Evolutionary conservation across 129 eudicot species (phyloP), one percentile per base, ranked within the genome.

Genomic region (Logfia minima): DNA sequence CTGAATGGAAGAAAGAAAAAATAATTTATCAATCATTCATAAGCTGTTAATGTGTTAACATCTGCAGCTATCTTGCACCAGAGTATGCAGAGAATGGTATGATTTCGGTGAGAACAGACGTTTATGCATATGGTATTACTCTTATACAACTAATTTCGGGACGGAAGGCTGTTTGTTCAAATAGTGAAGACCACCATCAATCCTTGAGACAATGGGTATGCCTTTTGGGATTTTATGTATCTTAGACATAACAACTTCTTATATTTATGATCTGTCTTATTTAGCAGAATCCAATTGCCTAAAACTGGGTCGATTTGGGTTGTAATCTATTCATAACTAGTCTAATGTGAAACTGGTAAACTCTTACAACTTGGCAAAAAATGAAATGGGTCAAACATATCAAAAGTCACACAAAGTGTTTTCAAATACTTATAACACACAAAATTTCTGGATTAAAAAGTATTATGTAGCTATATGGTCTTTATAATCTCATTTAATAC

Each of bases 141-240:
- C 84, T 91, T 60, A 79, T 91, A 75, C 97, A 91, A 80, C 77
- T 91, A 52, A 91, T 91, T 72, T 91, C 97, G 14, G 97, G 97
- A 77, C 85, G 90, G 23, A 85, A 85, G 78, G 86, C 71, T 11
- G 68, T 88, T 28, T 80, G 72, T 64, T 75, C 85, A 45, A 78
- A 71, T 29, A 72, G 74, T 72, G 86, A 86, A 79, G 86, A 82
- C 71, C 71, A 86, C 23, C 82, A 82, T 51, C 83, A 77, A 45
- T 91, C 97, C 71, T 87, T 91, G 13, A 86, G 88, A 86, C 92
- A 91, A 66, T 91, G 93, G 97, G 97, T 91, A 81, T 31, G 85
- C 63, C 31, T 41, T 81, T 35, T 19, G 41, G 64, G 58, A 31
- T 66, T 63, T 11, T 76, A 13, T 1, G 17, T 14, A 32, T 78